phyloP scores from a whole-genome alignment of 257 asterid genomes.

The Eucommia ulmoides region DNA sequence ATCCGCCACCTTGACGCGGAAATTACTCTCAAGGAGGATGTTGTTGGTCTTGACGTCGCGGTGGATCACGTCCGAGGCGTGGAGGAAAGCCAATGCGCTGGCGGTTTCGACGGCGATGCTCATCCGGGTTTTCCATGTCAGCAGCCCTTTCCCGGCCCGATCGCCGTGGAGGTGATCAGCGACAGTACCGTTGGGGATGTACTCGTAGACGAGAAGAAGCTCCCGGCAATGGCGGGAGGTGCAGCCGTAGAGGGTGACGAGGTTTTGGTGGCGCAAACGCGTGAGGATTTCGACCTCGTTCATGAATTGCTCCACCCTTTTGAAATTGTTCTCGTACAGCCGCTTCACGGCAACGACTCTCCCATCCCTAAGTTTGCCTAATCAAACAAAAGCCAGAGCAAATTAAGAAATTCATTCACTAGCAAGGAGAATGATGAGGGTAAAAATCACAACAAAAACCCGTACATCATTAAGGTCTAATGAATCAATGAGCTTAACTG shows the following conservation, averaged over 20 bases:
- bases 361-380: slow-evolving; percentile 24
- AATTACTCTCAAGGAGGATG: slow-evolving; percentile 20
- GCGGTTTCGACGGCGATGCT: slow-evolving; percentile 22
- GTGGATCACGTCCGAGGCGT: slow-evolving; percentile 24
- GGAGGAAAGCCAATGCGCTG: slow-evolving; percentile 20
- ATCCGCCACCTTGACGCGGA: slow-evolving; percentile 22
- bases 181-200: slow-evolving; percentile 23
- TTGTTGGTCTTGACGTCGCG: slow-evolving; percentile 24
- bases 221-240: slow-evolving; percentile 10
- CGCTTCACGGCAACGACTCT: slow-evolving; percentile 26
- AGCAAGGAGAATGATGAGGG: no score
- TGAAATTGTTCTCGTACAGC: slow-evolving; percentile 18
- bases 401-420: no score
- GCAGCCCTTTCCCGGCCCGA: neutral
- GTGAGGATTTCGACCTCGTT: slow-evolving; percentile 25
- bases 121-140: slow-evolving; percentile 19
- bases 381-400: no score
- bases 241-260: slow-evolving; percentile 31
- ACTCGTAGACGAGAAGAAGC: slow-evolving; percentile 28
- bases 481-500: no score
- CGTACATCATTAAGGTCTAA: no score
- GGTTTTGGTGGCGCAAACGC: slow-evolving; percentile 21
- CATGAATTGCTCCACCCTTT: slow-evolving; percentile 20
- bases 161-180: slow-evolving; percentile 27
- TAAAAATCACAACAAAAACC: no score